phyloP scores from a whole-genome alignment of 2,329 filamentous ascomycete genomes.

The Clonostachys byssicola region DNA sequence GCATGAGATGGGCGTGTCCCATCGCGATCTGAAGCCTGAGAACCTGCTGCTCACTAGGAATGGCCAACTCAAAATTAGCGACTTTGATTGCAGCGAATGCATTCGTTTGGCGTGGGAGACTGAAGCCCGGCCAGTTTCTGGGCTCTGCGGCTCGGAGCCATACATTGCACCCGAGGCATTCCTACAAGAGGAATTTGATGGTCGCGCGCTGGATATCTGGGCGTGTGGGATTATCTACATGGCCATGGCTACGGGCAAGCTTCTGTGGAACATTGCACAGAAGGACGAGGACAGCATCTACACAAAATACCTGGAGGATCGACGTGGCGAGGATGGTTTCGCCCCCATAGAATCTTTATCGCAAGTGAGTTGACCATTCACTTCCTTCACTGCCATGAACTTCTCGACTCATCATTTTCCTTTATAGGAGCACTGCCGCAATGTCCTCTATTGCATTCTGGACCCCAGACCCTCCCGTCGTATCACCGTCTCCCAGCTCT shows the following conservation, averaged over 20 bases:
- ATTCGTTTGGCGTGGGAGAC: constrained; percentile 99
- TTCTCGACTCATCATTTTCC: constrained; percentile 8
- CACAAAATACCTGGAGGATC: constrained; percentile 85
- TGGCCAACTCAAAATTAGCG: constrained; percentile 92
- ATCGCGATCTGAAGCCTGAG: constrained; percentile 94
- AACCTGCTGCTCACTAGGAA: constrained; percentile 91
- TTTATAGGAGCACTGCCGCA: constrained; percentile 83
- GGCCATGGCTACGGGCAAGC: constrained; percentile 96
- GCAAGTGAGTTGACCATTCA: neutral
- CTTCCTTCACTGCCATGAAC: neutral
- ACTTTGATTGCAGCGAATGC: constrained; percentile 98
- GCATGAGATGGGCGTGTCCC: constrained; percentile 98
- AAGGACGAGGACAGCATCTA: constrained; percentile 98
- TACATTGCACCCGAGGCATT: constrained; percentile 99
- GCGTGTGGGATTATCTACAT: constrained; percentile 99
- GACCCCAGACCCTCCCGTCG: constrained; percentile 90
- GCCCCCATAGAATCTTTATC: constrained; percentile 81
- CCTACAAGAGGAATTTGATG: constrained; percentile 91
- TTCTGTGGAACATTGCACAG: constrained; percentile 95
- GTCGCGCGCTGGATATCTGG: constrained; percentile 96
- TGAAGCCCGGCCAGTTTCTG: constrained; percentile 96
- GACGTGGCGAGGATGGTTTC: constrained; percentile 92
- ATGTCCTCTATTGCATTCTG: constrained; percentile 97
- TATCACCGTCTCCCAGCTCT: constrained; percentile 91
- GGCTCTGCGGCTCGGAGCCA: constrained; percentile 91